Conservation (phyloP, 495 filamentous ascomycete genomes). For the Tuber indicum region DNA sequence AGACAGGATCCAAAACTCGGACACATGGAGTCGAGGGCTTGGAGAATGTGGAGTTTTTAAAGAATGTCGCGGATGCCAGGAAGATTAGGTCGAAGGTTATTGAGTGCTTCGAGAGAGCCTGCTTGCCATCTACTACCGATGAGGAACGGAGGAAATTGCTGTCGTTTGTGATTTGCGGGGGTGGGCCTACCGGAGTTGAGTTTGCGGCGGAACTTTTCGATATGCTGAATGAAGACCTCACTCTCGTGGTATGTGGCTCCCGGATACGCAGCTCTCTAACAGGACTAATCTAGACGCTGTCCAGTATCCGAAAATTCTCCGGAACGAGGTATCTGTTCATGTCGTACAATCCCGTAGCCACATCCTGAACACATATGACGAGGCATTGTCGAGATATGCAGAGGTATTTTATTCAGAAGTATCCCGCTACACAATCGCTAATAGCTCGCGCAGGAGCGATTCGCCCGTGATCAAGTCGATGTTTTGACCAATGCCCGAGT, state of each 20-base stretch:
- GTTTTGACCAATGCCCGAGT: constrained; percentile 88
- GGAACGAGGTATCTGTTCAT: constrained; percentile 96
- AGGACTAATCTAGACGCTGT: constrained; percentile 2
- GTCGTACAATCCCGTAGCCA: constrained; percentile 89
- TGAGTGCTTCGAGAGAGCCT: constrained; percentile 86
- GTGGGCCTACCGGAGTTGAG: constrained; percentile 85
- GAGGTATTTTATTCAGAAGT: constrained; percentile 50
- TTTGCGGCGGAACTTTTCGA: constrained; percentile 96
- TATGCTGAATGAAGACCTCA: constrained; percentile 90
- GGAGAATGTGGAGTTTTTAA: constrained; percentile 89
- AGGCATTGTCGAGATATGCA: constrained; percentile 83
- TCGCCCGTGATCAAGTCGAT: constrained; percentile 82
- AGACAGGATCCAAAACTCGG: constrained; percentile 73
- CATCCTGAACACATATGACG: constrained; percentile 98
- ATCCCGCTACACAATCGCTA: background rate
- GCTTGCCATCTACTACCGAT: constrained; percentile 82
- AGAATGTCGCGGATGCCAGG: constrained; percentile 85
- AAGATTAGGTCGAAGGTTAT: constrained; percentile 83
- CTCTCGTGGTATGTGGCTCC: constrained; percentile 43
- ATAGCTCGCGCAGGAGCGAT: constrained; percentile 51
- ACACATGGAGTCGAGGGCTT: constrained; percentile 94
- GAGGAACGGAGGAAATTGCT: constrained; percentile 79
- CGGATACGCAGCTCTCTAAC: background rate
- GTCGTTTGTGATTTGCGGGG: constrained; percentile 91
- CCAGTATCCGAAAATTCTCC: constrained; percentile 78